phyloP scores from a whole-genome alignment of 2,329 filamentous ascomycete genomes.

The Ophiostoma ulmi region DNA sequence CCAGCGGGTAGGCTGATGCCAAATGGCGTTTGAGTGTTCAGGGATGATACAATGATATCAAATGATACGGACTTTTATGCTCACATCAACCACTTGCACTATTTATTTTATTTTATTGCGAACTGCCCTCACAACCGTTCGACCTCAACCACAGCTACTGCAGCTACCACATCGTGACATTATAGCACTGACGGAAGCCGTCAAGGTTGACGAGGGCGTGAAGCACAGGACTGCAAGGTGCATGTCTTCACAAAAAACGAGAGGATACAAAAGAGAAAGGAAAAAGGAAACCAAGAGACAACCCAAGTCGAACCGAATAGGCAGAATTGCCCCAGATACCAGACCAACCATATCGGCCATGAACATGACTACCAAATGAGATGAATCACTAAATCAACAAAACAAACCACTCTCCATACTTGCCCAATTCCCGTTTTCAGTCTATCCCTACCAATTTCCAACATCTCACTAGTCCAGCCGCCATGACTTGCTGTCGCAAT shows the following conservation, averaged over 20 bases:
- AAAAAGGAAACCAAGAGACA: neutral
- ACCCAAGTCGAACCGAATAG: neutral
- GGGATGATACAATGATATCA: neutral
- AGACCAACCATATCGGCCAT: neutral
- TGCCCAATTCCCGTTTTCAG: neutral
- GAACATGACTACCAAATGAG: neutral
- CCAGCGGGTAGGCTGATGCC: neutral
- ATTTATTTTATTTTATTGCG: neutral
- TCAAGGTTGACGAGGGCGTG: neutral
- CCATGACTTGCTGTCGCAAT: neutral
- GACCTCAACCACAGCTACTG: neutral
- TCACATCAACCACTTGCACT: neutral
- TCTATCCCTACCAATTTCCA: neutral
- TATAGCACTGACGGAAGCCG: neutral
- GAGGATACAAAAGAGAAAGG: neutral
- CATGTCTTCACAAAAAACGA: neutral
- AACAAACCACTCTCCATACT: neutral
- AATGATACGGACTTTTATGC: neutral
- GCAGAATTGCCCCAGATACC: neutral
- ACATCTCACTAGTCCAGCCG: neutral
- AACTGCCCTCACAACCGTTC: neutral
- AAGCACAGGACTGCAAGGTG: neutral
- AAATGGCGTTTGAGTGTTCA: neutral
- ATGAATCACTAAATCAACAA: neutral
- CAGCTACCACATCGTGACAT: neutral